These are phyloP conservation scores for Zizania latifolia DNA, from an alignment of 176 grass and related monocot genomes.

Conservation along the genomic window DNA sequence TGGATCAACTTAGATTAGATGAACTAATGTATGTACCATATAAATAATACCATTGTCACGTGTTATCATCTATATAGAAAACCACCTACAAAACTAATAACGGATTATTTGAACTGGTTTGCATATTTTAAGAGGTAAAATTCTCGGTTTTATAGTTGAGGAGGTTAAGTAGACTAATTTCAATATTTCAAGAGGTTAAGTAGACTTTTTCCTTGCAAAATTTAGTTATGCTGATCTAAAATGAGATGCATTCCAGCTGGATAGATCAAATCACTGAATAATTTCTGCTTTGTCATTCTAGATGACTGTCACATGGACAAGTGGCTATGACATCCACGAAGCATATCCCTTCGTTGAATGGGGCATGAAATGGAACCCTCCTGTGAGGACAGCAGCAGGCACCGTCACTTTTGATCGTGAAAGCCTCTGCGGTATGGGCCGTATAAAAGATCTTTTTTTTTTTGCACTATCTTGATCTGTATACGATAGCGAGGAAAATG, in stretches of 20 bases:
- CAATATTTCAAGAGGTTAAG: too few relatives aligned
- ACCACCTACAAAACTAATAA: too few relatives aligned
- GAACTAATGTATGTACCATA: too few relatives aligned
- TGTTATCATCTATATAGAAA: too few relatives aligned
- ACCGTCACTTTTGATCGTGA: constrained; percentile 66
- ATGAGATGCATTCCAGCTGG: neutral
- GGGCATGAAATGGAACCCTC: constrained; percentile 43
- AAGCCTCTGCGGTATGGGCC: constrained; percentile 63
- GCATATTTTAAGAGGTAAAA: too few relatives aligned
- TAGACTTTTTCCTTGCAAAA: too few relatives aligned
- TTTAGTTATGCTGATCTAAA: neutral
- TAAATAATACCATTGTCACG: too few relatives aligned
- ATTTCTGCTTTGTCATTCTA: neutral
- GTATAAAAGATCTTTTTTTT: neutral
- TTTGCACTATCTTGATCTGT: neutral
- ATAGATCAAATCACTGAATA: neutral
- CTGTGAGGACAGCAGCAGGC: constrained; percentile 40
- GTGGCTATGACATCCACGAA: constrained; percentile 65
- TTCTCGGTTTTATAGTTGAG: too few relatives aligned
- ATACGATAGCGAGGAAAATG: neutral
- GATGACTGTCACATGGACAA: constrained; percentile 98
- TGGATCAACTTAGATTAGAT: too few relatives aligned
- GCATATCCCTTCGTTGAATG: constrained; percentile 86
- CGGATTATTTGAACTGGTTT: too few relatives aligned
- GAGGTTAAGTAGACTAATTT: too few relatives aligned